Base-by-base conservation (phyloP, 345 rosid genomes). In the Dovyalis caffra region DNA sequence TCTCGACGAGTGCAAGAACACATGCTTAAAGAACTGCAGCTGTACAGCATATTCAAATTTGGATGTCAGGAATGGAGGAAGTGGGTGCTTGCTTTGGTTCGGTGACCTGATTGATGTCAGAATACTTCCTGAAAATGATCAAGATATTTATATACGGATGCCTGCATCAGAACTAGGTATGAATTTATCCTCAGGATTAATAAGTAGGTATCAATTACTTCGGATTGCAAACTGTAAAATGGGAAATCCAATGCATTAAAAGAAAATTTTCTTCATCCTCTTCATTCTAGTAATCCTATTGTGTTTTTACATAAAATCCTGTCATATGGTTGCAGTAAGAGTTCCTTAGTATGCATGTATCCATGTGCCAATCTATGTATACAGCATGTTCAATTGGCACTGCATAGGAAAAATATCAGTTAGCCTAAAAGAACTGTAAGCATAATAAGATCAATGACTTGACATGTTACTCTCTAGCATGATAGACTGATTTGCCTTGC, bases 21-120 rank as follows among this genome's bases (percentile, higher is more conserved):
- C 1, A 33, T 67, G 70, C 70, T 11, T 40, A 43, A 67, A 40
- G 34, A 67, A 67, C n/a, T 67, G 70, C 56, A 65, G 43, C 68
- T 65, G 21, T 47, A 47, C 53, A 47, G n/a, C 53, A 47, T 47
- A 47, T 47, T 47, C 53, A 47, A 47, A 47, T 47, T 15, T 47
- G 53, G 53, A 47, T 21, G 16, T 47, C 53, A 47, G 53, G 53
- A 20, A 6, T 4, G 53, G 2, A 47, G 53, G 53, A 47, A 47
- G 53, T n/a, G 58, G 58, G n/a, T 21, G 58, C 58, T 51, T 51
- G 58, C 25, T 51, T n/a, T 51, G 58, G 58, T 21, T 51, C n/a
- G 58, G 58, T 51, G 58, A 51, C 58, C 25, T 51, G 0, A 51
- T 51, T 51, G 25, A 51, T 51, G 21, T 20, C 6, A 51, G 58